Base-by-base conservation (phyloP, 495 filamentous ascomycete species). In the Penicillium alfredii region DNA sequence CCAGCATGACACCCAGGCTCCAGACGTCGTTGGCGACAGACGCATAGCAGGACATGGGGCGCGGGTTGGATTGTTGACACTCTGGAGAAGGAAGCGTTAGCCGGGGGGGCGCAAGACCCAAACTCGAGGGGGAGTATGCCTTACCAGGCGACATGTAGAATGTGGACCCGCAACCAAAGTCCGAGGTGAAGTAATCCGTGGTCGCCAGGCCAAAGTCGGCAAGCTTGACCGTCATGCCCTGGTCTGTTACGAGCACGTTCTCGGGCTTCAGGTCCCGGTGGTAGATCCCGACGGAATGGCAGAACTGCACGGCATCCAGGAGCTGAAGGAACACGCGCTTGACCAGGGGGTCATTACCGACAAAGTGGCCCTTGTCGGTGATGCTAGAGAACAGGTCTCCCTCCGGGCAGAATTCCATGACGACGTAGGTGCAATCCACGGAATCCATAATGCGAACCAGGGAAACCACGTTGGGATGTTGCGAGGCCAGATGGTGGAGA, bases 61-160 rank as follows among this genome's bases (percentile, higher is more conserved):
- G 76, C 26, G 88, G 78, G 46, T 84, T 80, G 29, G 82, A 71
- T 59, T 93, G 85, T 71, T 97, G 85, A 57, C 93, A 98, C 77
- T 97, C 92, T 97, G 39, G 13, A 17, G 4, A 26, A n/a, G 19
- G 24, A 20, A 41, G 38, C 30, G n/a, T 4, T 3, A 3, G 12
- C 20, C 11, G 8, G 24, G 8, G 9, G 41, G 41, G 27, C 40
- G 34, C 35, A 13, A 27, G 38, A 20, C 15, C 40, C 12, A 35
- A 30, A 14, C 15, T 37, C 42, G 27, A 5, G n/a, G 4, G 20
- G 31, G 8, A 18, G 22, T 30, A 10, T 23, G 23, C 49, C 74
- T 64, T 85, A 96, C 92, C 92, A 77, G 92, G 92, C 40, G 84
- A 90, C 93, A 97, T 97, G 69, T 99, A 97, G 58, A 99, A 97